Evolutionary conservation across 2,329 filamentous ascomycete species (phyloP).

Genomic region (Whalleya microplaca): DNA sequence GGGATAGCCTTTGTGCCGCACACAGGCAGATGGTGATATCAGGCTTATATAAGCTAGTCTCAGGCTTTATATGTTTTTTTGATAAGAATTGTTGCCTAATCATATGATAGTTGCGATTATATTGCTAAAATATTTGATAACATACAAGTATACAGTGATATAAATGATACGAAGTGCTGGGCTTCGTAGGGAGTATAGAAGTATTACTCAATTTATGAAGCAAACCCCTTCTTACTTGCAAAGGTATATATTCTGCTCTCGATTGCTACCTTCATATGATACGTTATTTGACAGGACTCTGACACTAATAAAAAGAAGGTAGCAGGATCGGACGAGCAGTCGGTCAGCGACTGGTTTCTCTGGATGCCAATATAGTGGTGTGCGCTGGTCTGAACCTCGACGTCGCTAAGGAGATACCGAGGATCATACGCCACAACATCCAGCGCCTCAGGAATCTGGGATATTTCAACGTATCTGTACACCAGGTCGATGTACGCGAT

Average conservation of each 20-base stretch:
- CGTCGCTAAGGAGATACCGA: constrained; percentile 18
- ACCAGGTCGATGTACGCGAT: constrained; percentile 16
- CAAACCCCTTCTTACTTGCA: constrained; percentile 11
- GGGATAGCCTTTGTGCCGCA: no score
- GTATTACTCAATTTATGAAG: no score
- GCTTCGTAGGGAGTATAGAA: no score
- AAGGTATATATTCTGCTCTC: constrained; percentile 7
- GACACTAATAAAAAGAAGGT: constrained; percentile 11
- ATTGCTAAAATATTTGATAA: no score
- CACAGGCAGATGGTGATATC: no score
- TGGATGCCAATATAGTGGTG: constrained; percentile 18
- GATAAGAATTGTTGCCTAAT: no score
- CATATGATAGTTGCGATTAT: no score
- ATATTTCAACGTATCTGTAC: constrained; percentile 3
- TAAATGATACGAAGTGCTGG: no score
- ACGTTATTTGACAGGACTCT: background rate
- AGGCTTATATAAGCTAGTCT: no score
- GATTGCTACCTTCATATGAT: background rate
- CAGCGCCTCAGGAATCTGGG: constrained; percentile 5
- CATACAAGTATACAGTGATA: no score
- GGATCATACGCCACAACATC: constrained; percentile 12
- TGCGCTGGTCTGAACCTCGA: constrained; percentile 23
- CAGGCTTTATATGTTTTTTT: no score
- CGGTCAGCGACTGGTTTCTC: constrained; percentile 18
- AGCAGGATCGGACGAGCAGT: constrained; percentile 20